Conservation (phyloP, 495 filamentous ascomycete species). For the Oidiodendron maius region DNA sequence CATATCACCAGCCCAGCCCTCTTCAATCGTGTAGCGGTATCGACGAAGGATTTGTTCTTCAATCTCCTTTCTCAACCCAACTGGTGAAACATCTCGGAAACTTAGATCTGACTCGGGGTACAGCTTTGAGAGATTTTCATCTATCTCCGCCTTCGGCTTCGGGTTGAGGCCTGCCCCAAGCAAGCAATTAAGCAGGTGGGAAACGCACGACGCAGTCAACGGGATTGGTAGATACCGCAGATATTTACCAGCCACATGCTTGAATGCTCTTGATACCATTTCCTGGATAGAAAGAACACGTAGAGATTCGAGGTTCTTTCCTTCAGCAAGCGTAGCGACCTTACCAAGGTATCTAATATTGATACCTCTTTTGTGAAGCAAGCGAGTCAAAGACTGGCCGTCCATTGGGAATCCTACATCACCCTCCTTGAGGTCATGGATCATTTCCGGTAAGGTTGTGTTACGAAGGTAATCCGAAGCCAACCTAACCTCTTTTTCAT, state of each 20-base stretch:
- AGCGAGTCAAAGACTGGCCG: conserved; percentile 77
- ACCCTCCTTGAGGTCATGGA: conserved; percentile 81
- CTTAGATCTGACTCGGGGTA: conserved; percentile 79
- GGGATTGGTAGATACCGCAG: conserved; percentile 74
- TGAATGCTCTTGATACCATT: conserved; percentile 90
- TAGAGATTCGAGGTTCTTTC: conserved; percentile 68
- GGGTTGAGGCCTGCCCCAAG: conserved; percentile 72
- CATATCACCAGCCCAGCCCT: conserved; percentile 58
- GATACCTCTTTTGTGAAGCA: conserved; percentile 95
- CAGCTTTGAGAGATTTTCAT: conserved; percentile 63
- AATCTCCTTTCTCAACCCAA: conserved; percentile 62
- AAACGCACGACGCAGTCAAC: conserved; percentile 66
- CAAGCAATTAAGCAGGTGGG: conserved; percentile 93
- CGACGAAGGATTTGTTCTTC: conserved; percentile 63
- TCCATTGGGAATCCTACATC: conserved; percentile 99
- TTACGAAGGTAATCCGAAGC: conserved; percentile 73
- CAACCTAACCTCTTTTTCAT: conserved; percentile 83
- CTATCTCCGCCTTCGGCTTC: conserved; percentile 69
- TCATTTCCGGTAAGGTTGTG: conserved; percentile 62
- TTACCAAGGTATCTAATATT: conserved; percentile 94
- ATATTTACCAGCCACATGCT: conserved; percentile 79
- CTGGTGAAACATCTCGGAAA: conserved; percentile 72
- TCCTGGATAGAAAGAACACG: conserved; percentile 75
- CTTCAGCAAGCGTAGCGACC: conserved; percentile 63
- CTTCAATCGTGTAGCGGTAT: conserved; percentile 68